phyloP scores from a whole-genome alignment of 192 early-diverging fungal species.

The Backusella parvicylindrica region DNA sequence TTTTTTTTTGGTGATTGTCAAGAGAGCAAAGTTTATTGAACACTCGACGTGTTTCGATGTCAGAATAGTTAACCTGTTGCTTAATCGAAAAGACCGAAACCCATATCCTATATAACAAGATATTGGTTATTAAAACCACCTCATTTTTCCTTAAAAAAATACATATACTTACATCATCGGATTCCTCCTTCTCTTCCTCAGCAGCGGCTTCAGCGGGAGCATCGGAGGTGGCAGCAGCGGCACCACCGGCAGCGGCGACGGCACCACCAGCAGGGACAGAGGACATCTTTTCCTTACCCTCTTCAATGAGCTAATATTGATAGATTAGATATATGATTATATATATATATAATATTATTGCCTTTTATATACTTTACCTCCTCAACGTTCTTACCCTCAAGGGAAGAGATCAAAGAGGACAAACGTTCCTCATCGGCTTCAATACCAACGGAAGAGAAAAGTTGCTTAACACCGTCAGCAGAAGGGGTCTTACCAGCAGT shows the following conservation, averaged over 20 bases:
- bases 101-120: conserved; percentile 65
- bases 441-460: conserved; percentile 88
- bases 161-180: conserved; percentile 58
- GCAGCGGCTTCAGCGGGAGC: conserved; percentile 62
- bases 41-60: neutral
- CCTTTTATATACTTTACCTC: conserved; percentile 50
- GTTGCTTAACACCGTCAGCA: conserved; percentile 72
- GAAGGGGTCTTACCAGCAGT: conserved; percentile 85
- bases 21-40: conserved; percentile 17
- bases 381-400: conserved; percentile 86
- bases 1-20: conserved; percentile 4
- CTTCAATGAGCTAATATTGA: conserved; percentile 73
- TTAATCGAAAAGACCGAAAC: conserved; percentile 98
- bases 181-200: conserved; percentile 91
- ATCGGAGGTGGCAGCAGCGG: conserved; percentile 35
- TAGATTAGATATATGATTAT: neutral
- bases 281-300: conserved; percentile 88
- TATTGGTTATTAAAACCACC: neutral
- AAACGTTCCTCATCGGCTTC: conserved; percentile 86
- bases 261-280: conserved; percentile 94
- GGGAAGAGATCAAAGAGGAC: conserved; percentile 70
- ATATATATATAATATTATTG: neutral
- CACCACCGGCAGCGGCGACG: conserved; percentile 65
- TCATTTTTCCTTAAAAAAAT: neutral
- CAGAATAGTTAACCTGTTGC: conserved; percentile 13